phyloP scores from a whole-genome alignment of 1,284 basidiomycete species.

The Cutaneotrichosporon dermatis region DNA sequence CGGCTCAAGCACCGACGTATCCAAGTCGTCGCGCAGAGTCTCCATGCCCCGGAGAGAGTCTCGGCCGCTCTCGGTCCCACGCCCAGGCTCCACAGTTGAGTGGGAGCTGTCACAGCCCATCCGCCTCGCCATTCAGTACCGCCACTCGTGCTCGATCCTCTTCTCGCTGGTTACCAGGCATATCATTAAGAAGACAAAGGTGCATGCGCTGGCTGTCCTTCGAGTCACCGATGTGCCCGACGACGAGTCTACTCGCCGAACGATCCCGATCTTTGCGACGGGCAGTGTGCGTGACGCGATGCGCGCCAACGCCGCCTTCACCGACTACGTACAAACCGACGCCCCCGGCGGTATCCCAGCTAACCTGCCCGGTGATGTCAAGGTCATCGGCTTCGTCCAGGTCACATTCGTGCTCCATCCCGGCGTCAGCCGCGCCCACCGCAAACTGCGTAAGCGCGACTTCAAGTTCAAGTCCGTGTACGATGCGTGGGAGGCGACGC shows the following conservation, averaged over 20 bases:
- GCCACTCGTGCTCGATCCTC: slow-evolving; percentile 45
- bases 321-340: slow-evolving; percentile 9
- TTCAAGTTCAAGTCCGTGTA: slow-evolving; percentile 40
- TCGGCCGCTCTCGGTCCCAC: not conserved
- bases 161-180: slow-evolving; percentile 32
- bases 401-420: slow-evolving; percentile 35
- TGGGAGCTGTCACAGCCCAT: slow-evolving; percentile 28
- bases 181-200: slow-evolving; percentile 37
- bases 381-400: slow-evolving; percentile 32
- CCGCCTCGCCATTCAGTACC: slow-evolving; percentile 44
- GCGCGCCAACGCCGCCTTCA: slow-evolving; percentile 8
- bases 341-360: no score
- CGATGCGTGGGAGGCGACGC: slow-evolving; percentile 42
- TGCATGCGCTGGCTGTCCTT: slow-evolving; percentile 34
- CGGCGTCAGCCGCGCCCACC: slow-evolving; percentile 40
- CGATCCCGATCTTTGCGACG: slow-evolving; percentile 38
- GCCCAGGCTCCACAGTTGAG: not conserved
- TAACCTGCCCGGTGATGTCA: not conserved
- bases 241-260: slow-evolving; percentile 19
- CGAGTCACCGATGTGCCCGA: slow-evolving; percentile 37
- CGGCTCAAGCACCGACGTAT: no score
- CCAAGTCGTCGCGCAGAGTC: no score
- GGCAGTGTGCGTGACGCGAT: slow-evolving; percentile 29
- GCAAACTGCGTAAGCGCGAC: slow-evolving; percentile 39
- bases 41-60: no score